Evolutionary conservation across 371 early-diverging fungal genomes (phyloP), one percentile per base, ranked within the genome.

Genomic region (Lichtheimia hyalospora): DNA sequence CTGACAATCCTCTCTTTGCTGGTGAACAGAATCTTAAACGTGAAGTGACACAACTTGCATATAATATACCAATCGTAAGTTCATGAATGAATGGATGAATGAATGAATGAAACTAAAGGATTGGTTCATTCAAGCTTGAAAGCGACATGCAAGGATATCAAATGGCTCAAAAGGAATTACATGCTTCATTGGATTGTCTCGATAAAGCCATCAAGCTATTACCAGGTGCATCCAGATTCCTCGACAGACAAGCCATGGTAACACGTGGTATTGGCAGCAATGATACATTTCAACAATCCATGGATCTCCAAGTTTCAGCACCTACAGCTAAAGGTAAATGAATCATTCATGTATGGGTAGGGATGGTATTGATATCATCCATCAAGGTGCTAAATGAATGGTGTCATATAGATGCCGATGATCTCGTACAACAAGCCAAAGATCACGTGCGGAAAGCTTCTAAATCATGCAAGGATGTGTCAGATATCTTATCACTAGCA

Each of bases 121-220:
- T 12, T 24, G 10, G 7, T 52, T 52, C 4, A 2, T 15, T 28
- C 20, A 60, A 75, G 72, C 62, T 73, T 43, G 67, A 74, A 54
- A 14, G 48, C 5, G 67, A 66, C 5, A 70, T 78, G 8, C 49
- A 61, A n/a, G 42, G 27, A 8, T 69, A 73, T 49, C 49, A 57
- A 21, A 21, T 51, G 42, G 71, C 74, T 10, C 79, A 79, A 49
- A 25, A 58, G 10, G 68, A 70, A 21, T 39, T 75, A 20, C 71
- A 79, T 20, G 54, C 68, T 25, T 70, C 79, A 49, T 66, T 75
- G 40, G 72, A 79, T 27, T 42, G 51, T 2, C 71, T 79, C 42
- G 79, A 75, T 56, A 62, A 54, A 3, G 76, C 79, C 13, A 79
- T 79, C 73, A 73, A 64, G 59, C 57, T 71, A 18, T 42, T 79